Evolutionary conservation across 1,284 basidiomycete genomes (phyloP), one percentile per base, ranked within the genome.

Genomic region (Austropuccinia psidii): DNA sequence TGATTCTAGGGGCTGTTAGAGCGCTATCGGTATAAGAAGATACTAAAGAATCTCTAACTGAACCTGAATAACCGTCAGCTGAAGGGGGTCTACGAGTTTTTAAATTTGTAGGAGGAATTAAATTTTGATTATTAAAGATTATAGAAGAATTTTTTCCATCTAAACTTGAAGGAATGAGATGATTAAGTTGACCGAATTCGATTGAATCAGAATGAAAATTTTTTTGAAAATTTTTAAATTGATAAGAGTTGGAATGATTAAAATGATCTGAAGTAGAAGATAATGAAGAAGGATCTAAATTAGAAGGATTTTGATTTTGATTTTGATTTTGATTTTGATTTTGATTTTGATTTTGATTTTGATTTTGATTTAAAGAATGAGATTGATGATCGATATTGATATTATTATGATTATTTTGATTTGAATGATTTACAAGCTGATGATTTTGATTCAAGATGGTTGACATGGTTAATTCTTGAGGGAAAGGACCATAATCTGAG

Each of bases 401-500:
- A 19, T 45, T 45, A 45, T 45, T 45, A 45, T 45, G 9, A 45
- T 45, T 45, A 29, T 52, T 52, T 15, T 52, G 11, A 52, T 29
- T 15, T 5, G 2, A 11, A 21, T 37, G 13, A 45, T 45, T 33
- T 39, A 64, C 61, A n/a, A 64, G 58, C 41, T 41, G 24, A 45
- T n/a, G 41, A 45, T 45, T 61, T n/a, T 21, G 24, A 31, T n/a
- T 24, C 33, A 39, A 11, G 37, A 43, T 45, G 58, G 7, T 7
- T 39, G 24, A 43, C 37, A 17, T 19, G 66, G 43, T 62, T 0
- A 72, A 45, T 62, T 72, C 45, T 19, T 55, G 52, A 24, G 68
- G 68, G 58, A 72, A 72, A 6, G 68, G 68, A 15, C 68, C 68
- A 43, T 72, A 72, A 50, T 72, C 68, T 17, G 43, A 31, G 24